A percentile compares a stretch with the other conserved stretches of the same genome.
Conservation (phyloP, 208 protist species). For the Leishmania amazonensis region DNA sequence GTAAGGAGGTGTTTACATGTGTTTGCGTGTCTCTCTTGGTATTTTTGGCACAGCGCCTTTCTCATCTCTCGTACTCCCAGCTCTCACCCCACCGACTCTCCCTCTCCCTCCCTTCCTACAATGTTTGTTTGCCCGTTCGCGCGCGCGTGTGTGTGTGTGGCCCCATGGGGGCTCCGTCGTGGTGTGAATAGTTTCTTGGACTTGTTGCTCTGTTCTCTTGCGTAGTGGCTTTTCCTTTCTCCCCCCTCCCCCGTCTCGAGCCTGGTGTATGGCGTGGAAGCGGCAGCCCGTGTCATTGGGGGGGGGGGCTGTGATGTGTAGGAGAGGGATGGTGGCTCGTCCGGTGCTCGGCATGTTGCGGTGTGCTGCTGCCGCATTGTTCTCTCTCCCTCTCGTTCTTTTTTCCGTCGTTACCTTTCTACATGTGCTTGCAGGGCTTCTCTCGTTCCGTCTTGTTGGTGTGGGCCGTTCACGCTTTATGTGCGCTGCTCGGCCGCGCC, state of each 20-base stretch:
- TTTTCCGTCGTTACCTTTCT: not conserved
- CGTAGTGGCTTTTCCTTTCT: not conserved
- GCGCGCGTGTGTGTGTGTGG: not conserved
- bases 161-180: not conserved
- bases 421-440: not conserved
- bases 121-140: not conserved
- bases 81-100: no score
- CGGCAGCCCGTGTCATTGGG: not conserved
- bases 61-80: no score
- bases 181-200: not conserved
- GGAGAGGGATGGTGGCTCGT: not conserved
- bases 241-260: not conserved
- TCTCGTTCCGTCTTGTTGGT: no score
- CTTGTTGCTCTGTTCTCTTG: not conserved
- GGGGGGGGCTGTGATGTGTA: not conserved
- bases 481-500: no score
- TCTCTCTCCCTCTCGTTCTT: not conserved
- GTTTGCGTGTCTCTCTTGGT: not conserved
- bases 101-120: not conserved
- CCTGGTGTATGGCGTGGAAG: not conserved
- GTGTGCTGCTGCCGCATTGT: not conserved
- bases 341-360: not conserved
- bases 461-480: no score
- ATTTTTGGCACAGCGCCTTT: not conserved
- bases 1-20: not conserved